These are phyloP conservation scores for Graphiopsis chlorocephala DNA, from an alignment of 2,329 filamentous ascomycete species.

Conservation along the genomic window DNA sequence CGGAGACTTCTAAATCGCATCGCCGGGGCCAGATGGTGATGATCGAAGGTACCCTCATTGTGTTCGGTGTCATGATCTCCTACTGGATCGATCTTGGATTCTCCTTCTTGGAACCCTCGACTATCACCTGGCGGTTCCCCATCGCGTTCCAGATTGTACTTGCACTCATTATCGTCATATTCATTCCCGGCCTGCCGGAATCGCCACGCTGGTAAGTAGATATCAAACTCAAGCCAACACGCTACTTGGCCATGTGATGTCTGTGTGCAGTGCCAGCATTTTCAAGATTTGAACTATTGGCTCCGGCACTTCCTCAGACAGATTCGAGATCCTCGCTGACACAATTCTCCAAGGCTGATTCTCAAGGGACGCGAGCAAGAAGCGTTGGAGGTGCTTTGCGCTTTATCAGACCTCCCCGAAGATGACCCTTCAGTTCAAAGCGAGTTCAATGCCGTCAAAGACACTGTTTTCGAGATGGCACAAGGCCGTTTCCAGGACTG, in stretches of 20 bases:
- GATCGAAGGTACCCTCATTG: constrained; percentile 52
- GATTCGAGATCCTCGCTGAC: not conserved
- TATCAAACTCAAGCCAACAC: constrained; percentile 23
- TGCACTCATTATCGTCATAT: constrained; percentile 49
- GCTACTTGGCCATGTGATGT: not conserved
- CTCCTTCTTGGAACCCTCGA: constrained; percentile 35
- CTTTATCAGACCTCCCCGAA: constrained; percentile 46
- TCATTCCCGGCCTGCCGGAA: constrained; percentile 53
- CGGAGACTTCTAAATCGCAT: constrained; percentile 52
- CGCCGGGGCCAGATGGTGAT: constrained; percentile 52
- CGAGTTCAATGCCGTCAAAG: constrained; percentile 53
- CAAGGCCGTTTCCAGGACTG: constrained; percentile 32
- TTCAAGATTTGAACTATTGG: not conserved
- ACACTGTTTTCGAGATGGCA: constrained; percentile 48
- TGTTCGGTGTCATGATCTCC: constrained; percentile 31
- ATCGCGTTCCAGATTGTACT: constrained; percentile 54
- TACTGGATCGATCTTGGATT: constrained; percentile 54
- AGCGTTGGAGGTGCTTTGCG: constrained; percentile 47
- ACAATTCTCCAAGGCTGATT: constrained; percentile 46
- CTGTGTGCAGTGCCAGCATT: constrained; percentile 48
- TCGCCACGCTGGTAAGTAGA: constrained; percentile 54
- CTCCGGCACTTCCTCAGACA: not conserved
- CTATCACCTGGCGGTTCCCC: constrained; percentile 47
- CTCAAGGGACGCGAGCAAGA: constrained; percentile 55
- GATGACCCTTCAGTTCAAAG: constrained; percentile 45